A percentile compares a stretch with the other conserved stretches of the same genome.
These are phyloP conservation scores for Xylaria acuta DNA, from an alignment of 495 filamentous ascomycete genomes.

Conservation along the genomic window DNA sequence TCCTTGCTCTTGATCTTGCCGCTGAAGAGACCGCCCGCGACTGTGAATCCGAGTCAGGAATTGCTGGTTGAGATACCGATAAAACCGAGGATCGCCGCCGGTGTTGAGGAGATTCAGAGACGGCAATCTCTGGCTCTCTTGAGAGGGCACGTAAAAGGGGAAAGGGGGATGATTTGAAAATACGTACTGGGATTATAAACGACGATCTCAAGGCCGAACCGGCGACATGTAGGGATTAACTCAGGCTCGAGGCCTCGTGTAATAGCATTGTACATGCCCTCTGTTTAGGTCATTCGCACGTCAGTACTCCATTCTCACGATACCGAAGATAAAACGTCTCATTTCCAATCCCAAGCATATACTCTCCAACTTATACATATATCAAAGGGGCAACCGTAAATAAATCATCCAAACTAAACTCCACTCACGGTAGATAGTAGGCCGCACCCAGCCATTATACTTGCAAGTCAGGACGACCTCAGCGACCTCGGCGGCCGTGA, in stretches of 20 bases:
- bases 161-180: not conserved
- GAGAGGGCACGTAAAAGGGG: not conserved
- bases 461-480: slow-evolving; percentile 86
- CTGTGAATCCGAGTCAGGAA: not conserved
- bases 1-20: slow-evolving; percentile 82
- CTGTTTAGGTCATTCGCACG: slow-evolving; percentile 3
- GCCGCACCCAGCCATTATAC: slow-evolving; percentile 75
- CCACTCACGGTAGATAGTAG: slow-evolving; percentile 67
- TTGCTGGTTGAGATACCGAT: not conserved
- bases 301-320: not conserved
- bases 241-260: slow-evolving; percentile 81
- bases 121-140: not conserved
- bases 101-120: too few relatives aligned
- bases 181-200: slow-evolving; percentile 77
- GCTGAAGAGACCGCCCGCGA: slow-evolving; percentile 80
- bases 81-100: not conserved
- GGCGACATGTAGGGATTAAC: slow-evolving; percentile 77
- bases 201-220: slow-evolving; percentile 86
- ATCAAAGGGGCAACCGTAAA: not conserved
- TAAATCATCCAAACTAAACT: slow-evolving; percentile 17
- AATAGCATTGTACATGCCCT: slow-evolving; percentile 74
- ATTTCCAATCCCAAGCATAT: slow-evolving; percentile 12
- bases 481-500: slow-evolving; percentile 87
- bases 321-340: not conserved
- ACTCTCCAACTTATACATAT: not conserved